Evolutionary conservation across 306 rosid genomes (phyloP).

Genomic region (Begonia loranthoides): DNA sequence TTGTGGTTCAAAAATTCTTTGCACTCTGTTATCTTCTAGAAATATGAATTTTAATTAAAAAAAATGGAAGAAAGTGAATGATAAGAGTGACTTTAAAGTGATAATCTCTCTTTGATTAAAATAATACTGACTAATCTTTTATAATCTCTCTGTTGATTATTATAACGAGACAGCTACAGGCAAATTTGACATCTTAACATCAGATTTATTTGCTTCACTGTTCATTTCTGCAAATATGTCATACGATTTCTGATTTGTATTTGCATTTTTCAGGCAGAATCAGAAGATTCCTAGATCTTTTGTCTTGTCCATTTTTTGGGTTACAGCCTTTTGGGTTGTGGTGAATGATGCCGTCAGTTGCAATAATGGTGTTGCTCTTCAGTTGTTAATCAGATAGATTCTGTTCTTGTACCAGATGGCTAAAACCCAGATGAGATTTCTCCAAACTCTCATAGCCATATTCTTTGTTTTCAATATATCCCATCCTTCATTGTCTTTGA

Average conservation of each 20-base stretch:
- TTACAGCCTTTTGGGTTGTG: not conserved
- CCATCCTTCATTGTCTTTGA: conserved; percentile 32
- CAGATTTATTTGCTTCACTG: conserved; percentile 5
- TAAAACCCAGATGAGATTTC: conserved; percentile 9
- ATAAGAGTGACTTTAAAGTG: conserved; percentile 58
- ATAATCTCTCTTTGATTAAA: not conserved
- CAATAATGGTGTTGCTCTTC: too few species aligned
- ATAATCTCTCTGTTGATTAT: too few species aligned
- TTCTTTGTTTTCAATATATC: conserved; percentile 8
- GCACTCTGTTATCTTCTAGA: too few species aligned
- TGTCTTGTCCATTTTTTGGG: not conserved
- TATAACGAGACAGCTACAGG: conserved; percentile 8
- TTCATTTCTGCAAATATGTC: too few species aligned
- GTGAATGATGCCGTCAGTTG: too few species aligned
- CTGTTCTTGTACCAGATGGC: conserved; percentile 24
- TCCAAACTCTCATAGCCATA: conserved; percentile 11
- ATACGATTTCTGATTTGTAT: too few species aligned
- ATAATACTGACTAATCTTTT: too few species aligned
- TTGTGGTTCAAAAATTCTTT: too few species aligned
- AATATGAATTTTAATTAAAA: not conserved
- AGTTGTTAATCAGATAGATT: too few species aligned
- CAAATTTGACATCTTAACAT: conserved; percentile 40
- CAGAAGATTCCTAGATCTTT: too few species aligned
- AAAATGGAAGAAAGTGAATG: conserved; percentile 14
- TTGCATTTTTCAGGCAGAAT: too few species aligned